phyloP scores from a whole-genome alignment of 352 stramenopile genomes.

The Phytopythium oedochilum region DNA sequence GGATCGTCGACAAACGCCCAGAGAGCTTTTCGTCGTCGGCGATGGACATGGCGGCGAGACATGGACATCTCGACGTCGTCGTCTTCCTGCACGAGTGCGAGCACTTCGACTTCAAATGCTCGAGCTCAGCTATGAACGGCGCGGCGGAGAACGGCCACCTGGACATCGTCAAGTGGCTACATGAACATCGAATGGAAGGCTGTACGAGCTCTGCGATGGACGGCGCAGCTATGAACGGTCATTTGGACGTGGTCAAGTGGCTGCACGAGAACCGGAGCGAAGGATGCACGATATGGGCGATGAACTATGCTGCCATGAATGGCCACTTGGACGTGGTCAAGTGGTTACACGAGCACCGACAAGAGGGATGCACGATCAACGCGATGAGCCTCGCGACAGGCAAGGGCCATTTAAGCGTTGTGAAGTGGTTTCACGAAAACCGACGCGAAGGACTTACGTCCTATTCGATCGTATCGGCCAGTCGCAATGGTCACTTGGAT shows the following conservation, averaged over 20 bases:
- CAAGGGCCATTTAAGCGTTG: background rate
- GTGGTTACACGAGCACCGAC: conserved; percentile 3
- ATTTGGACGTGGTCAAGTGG: background rate
- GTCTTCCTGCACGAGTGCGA: background rate
- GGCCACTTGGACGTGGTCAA: background rate
- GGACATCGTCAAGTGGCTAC: conserved; percentile 19
- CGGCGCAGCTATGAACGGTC: conserved; percentile 12
- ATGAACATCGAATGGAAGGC: background rate
- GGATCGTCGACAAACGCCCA: conserved; percentile 16
- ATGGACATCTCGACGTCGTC: conserved; percentile 1
- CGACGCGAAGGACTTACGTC: background rate
- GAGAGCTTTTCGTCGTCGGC: conserved; percentile 12
- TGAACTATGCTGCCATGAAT: background rate
- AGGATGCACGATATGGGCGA: background rate
- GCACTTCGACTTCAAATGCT: background rate
- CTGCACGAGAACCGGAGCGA: too few species aligned
- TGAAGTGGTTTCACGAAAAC: background rate
- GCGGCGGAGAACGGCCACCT: conserved; percentile 21
- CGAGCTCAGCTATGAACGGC: conserved; percentile 14
- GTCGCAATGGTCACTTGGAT: background rate
- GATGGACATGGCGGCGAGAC: conserved; percentile 16
- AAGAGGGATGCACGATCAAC: conserved; percentile 1
- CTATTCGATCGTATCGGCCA: background rate
- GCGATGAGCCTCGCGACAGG: background rate
- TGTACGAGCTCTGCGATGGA: conserved; percentile 22